Conservation (phyloP, 2,329 filamentous ascomycete genomes). For the Hypoxylon sp. region DNA sequence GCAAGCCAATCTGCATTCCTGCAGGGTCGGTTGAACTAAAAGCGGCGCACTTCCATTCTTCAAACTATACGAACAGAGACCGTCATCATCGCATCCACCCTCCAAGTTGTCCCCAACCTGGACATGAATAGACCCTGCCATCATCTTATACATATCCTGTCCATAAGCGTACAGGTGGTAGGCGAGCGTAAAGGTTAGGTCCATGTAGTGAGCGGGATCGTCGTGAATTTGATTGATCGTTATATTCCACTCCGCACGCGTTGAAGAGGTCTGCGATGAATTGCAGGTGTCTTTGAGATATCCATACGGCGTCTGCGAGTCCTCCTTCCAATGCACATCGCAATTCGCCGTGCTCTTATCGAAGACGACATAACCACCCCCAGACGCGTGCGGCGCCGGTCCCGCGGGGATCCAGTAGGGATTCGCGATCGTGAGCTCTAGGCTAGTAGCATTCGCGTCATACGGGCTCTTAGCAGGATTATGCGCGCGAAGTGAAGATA, state of each 20-base stretch:
- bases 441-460: constrained; percentile 40
- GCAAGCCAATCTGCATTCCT: constrained; percentile 46
- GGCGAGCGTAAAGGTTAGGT: constrained; percentile 39
- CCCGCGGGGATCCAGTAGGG: constrained; percentile 39
- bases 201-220: constrained; percentile 39
- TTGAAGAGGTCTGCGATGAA: constrained; percentile 15
- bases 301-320: constrained; percentile 43
- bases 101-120: constrained; percentile 34
- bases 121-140: constrained; percentile 24
- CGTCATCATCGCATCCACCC: constrained; percentile 42
- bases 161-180: constrained; percentile 40
- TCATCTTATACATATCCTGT: constrained; percentile 40
- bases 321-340: constrained; percentile 44
- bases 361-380: constrained; percentile 48
- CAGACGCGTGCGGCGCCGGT: constrained; percentile 46
- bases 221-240: constrained; percentile 45
- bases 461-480: constrained; percentile 44
- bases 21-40: constrained; percentile 42
- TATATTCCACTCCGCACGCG: constrained; percentile 40
- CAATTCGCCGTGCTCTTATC: constrained; percentile 40
- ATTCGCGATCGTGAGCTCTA: constrained; percentile 44
- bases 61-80: constrained; percentile 40
- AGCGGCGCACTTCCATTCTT: constrained; percentile 37
- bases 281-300: constrained; percentile 39
- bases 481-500: constrained; percentile 35